phyloP scores from a whole-genome alignment of 257 asterid species.

The Perilla frutescens region DNA sequence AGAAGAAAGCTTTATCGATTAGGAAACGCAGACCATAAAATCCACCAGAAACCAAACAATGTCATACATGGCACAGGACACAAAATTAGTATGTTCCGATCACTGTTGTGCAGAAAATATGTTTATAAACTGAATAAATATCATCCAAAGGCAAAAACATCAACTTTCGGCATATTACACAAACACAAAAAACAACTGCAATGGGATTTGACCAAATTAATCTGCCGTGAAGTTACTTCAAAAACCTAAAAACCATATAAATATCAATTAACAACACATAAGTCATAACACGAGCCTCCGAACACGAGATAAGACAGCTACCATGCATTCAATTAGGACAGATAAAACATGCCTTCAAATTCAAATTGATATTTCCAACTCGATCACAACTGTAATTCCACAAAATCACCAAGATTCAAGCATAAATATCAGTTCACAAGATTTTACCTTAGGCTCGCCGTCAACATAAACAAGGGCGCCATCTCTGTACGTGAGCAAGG shows the following conservation, averaged over 20 bases:
- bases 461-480: slow-evolving; percentile 69
- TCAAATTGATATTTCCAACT: neutral
- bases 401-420: neutral
- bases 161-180: neutral
- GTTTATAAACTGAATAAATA: neutral
- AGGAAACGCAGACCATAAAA: slow-evolving; percentile 1
- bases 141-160: slow-evolving; percentile 10
- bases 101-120: slow-evolving; percentile 4
- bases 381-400: slow-evolving; percentile 10
- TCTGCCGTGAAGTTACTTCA: neutral
- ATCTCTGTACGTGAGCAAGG: slow-evolving; percentile 67
- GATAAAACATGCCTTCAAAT: neutral
- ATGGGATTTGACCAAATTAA: neutral
- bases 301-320: too few relatives aligned
- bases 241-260: neutral
- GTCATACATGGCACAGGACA: too few relatives aligned
- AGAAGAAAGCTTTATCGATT: slow-evolving; percentile 16
- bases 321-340: slow-evolving; percentile 5
- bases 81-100: neutral
- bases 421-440: neutral
- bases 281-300: neutral
- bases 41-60: neutral
- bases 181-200: slow-evolving; percentile 2
- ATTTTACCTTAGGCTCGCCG: slow-evolving; percentile 81
- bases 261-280: neutral